Evolutionary conservation across 345 rosid species (phyloP), one percentile per base, ranked within the genome.

Genomic region (Boechera divaricarpa): DNA sequence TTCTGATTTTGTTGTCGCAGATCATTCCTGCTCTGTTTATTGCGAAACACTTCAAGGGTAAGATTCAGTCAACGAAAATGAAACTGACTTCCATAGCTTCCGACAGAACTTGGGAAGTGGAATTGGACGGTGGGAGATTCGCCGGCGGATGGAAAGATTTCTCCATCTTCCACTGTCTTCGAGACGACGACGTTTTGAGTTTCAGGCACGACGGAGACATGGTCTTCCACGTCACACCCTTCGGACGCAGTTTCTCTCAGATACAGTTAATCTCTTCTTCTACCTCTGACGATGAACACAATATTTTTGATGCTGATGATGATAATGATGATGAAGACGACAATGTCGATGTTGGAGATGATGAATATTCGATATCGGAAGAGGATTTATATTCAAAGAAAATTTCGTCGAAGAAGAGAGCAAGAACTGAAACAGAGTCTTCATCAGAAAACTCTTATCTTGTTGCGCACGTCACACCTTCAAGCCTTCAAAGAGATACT

Each of bases 201-300:
- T 77, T 77, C 61, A 47, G 76, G 32, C 67, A 63, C 29, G 54
- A 63, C 2, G 80, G 80, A 2, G 61, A 47, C 16, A 35, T 77
- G 72, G 67, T 63, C 32, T 77, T 77, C 67, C 61, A 77, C 18
- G 80, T 77, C 60, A 47, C 67, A 5, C 75, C 80, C 2, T 36
- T 55, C 4, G 76, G 80, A 12, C 76, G 76, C 39, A 55, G 71
- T 28, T 77, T 77, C 42, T 55, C 76, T 63, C 65, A 32, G 32
- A 24, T 54, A 11, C 80, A 55, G 6, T 12, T 36, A 4, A 13
- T 64, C 45, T 36, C 76, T 45, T 70, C 76, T 70, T 53, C 80
- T 49, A 49, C 28, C 5, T 54, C 70, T 26, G 70, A 69, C 11
- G 75, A 63, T 53, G 32, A 41, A 1, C 77, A 12, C 31, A 41